Evolutionary conservation across 2,329 filamentous ascomycete species (phyloP).

Genomic region (Xylariomycetidae sp.): DNA sequence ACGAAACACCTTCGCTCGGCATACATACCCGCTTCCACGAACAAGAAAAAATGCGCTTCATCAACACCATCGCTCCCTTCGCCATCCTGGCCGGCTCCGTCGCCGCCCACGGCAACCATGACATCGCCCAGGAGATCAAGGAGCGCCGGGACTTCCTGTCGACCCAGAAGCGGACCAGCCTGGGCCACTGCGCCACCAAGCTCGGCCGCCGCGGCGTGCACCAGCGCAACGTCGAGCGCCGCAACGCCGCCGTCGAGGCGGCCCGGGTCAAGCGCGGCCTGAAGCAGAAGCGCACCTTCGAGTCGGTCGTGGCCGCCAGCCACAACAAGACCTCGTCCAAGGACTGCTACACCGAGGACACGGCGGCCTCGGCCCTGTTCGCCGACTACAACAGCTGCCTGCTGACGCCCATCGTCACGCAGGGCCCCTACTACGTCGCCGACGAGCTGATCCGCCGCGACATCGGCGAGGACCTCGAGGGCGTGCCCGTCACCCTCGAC

Average conservation of each 20-base stretch:
- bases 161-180: constrained; percentile 34
- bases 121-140: constrained; percentile 41
- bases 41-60: constrained; percentile 19
- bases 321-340: constrained; percentile 32
- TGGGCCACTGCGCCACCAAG: constrained; percentile 42
- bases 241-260: constrained; percentile 34
- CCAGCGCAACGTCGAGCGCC: constrained; percentile 39
- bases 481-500: constrained; percentile 45
- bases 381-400: constrained; percentile 41
- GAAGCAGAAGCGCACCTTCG: constrained; percentile 28
- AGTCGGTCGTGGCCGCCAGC: constrained; percentile 28
- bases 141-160: constrained; percentile 44
- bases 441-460: constrained; percentile 47
- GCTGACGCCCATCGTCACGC: constrained; percentile 47
- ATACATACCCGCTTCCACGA: too few species aligned
- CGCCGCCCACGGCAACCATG: constrained; percentile 44
- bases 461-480: constrained; percentile 41
- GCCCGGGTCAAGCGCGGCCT: constrained; percentile 33
- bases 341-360: constrained; percentile 30
- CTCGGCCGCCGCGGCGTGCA: constrained; percentile 44
- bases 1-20: too few species aligned
- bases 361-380: constrained; percentile 33
- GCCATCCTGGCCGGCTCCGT: constrained; percentile 14
- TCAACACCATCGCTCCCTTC: constrained; percentile 14
- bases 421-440: constrained; percentile 51